A percentile compares a stretch with the other conserved stretches of the same genome.
Evolutionary conservation across 2,329 filamentous ascomycete species (phyloP).

Genomic region (Phyllosticta citribraziliensis): DNA sequence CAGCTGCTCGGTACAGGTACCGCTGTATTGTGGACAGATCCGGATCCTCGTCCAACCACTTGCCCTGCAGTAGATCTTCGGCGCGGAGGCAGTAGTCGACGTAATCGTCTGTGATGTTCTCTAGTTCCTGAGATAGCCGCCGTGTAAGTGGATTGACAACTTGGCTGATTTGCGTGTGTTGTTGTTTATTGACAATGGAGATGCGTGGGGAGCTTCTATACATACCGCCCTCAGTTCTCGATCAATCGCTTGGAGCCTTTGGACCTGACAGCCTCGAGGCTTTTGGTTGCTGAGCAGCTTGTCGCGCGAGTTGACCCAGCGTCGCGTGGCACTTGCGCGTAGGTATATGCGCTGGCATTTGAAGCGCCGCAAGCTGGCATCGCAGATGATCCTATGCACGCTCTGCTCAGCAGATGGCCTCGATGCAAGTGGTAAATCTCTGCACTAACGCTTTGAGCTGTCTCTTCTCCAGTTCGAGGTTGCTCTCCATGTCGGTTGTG

Average conservation of each 20-base stretch:
- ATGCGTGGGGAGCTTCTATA: constrained; percentile 16
- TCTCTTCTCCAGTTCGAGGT: constrained; percentile 45
- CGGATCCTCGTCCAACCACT: constrained; percentile 54
- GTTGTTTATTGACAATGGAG: constrained; percentile 5
- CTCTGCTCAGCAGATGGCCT: not conserved
- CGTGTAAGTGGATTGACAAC: not conserved
- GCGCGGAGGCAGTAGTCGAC: constrained; percentile 46
- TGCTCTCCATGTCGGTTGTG: constrained; percentile 31
- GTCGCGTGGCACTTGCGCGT: constrained; percentile 45
- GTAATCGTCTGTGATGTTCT: constrained; percentile 46
- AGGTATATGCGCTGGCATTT: constrained; percentile 53
- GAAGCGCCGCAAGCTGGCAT: constrained; percentile 51
- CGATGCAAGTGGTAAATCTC: not conserved
- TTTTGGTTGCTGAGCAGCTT: constrained; percentile 38
- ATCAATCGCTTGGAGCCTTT: constrained; percentile 37
- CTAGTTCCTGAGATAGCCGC: constrained; percentile 39
- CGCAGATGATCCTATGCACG: constrained; percentile 45
- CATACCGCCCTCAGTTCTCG: constrained; percentile 38
- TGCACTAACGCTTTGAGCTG: constrained; percentile 45
- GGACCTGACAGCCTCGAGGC: not conserved
- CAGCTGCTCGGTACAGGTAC: not conserved
- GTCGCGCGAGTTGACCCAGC: constrained; percentile 48
- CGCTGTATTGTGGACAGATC: constrained; percentile 41
- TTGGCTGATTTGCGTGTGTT: not conserved
- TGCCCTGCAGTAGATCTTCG: constrained; percentile 46